phyloP scores from a whole-genome alignment of 768 basidiomycete species.

The Pleurotus giganteus region DNA sequence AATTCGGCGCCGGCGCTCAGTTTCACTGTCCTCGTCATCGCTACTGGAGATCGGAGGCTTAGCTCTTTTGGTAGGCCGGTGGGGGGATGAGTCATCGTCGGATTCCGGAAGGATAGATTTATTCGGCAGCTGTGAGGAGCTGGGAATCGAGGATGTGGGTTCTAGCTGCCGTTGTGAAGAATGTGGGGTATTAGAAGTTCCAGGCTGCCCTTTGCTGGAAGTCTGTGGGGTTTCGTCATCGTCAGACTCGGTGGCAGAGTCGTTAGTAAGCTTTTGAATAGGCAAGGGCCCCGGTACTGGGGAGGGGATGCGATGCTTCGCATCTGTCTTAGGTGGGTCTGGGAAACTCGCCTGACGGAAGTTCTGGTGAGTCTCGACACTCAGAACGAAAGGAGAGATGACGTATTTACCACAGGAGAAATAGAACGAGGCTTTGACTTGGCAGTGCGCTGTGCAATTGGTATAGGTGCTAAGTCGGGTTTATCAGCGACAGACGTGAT shows the following conservation, averaged over 20 bases:
- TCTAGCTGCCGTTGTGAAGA: slow-evolving; percentile 13
- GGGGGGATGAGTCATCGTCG: slow-evolving; percentile 55
- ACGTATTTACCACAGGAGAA: slow-evolving; percentile 13
- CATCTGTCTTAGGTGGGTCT: background rate
- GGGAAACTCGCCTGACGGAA: background rate
- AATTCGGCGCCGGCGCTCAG: slow-evolving; percentile 41
- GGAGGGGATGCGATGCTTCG: background rate
- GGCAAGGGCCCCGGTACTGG: background rate
- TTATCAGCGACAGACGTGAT: slow-evolving; percentile 44
- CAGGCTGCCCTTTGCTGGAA: slow-evolving; percentile 18
- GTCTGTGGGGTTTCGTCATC: slow-evolving; percentile 23
- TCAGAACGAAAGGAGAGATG: background rate
- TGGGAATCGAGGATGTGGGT: background rate
- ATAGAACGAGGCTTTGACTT: slow-evolving; percentile 10
- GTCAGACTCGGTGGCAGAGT: slow-evolving; percentile 50
- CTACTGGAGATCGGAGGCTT: slow-evolving; percentile 36
- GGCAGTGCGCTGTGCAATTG: slow-evolving; percentile 12
- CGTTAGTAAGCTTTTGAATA: slow-evolving; percentile 18
- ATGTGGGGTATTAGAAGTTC: slow-evolving; percentile 15
- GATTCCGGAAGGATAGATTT: slow-evolving; percentile 26
- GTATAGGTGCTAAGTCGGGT: slow-evolving; percentile 34
- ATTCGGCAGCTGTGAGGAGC: slow-evolving; percentile 11
- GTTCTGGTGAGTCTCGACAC: background rate
- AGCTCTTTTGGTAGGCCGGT: slow-evolving; percentile 48
- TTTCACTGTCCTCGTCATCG: slow-evolving; percentile 61